Conservation (phyloP, 352 stramenopile genomes). For the Pythium dissotocum region DNA sequence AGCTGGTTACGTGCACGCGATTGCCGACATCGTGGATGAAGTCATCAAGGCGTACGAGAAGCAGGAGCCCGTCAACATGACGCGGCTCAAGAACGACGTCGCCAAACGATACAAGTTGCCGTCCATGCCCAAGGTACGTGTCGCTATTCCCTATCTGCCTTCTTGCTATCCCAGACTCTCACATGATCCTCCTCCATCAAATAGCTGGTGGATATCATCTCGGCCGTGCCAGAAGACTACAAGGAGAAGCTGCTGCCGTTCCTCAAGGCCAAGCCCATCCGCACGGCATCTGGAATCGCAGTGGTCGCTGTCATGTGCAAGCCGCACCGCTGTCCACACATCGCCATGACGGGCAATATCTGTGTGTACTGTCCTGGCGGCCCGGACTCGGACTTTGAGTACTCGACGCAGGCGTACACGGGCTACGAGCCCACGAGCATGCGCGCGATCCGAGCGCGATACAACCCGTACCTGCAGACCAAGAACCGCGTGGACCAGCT, state of each 20-base stretch:
- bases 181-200: background rate
- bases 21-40: conserved; percentile 91
- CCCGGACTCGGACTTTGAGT: conserved; percentile 97
- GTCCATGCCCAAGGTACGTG: conserved; percentile 84
- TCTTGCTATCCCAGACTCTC: too few relatives aligned
- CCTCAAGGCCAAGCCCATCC: conserved; percentile 95
- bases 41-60: conserved; percentile 91
- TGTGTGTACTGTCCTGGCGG: conserved; percentile 97
- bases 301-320: conserved; percentile 98
- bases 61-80: conserved; percentile 93
- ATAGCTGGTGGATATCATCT: conserved; percentile 94
- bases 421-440: conserved; percentile 98
- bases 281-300: conserved; percentile 93
- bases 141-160: background rate
- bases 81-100: conserved; percentile 90
- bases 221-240: conserved; percentile 93
- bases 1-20: conserved; percentile 72
- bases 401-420: conserved; percentile 96
- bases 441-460: conserved; percentile 94
- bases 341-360: conserved; percentile 96
- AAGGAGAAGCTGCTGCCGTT: conserved; percentile 90
- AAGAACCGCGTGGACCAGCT: conserved; percentile 91
- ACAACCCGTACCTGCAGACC: conserved; percentile 95
- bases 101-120: conserved; percentile 90
- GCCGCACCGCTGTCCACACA: conserved; percentile 97